Evolutionary conservation across 495 filamentous ascomycete species (phyloP).

Genomic region (Evernia prunastri): DNA sequence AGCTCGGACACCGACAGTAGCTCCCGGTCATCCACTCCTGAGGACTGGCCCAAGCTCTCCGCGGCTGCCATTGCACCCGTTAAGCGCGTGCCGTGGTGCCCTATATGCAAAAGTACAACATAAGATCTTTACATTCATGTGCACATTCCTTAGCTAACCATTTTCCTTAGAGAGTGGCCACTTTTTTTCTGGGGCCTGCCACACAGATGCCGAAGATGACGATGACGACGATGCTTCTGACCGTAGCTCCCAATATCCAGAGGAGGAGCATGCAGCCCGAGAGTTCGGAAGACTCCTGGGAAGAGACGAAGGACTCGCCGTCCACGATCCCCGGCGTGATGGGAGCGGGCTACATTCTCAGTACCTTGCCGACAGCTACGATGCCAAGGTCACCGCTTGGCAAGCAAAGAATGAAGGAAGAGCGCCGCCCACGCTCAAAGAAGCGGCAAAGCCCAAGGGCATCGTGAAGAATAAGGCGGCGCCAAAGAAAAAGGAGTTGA

Average conservation of each 20-base stretch:
- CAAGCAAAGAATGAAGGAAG: background rate
- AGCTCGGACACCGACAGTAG: background rate
- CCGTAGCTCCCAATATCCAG: too few species aligned
- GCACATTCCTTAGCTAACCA: background rate
- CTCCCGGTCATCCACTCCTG: background rate
- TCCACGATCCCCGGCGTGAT: too few species aligned
- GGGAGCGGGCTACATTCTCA: too few species aligned
- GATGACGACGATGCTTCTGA: too few species aligned
- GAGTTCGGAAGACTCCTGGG: too few species aligned
- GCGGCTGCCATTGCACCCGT: too few species aligned
- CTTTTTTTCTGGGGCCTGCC: background rate
- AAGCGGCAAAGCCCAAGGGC: background rate
- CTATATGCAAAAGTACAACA: background rate
- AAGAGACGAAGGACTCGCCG: too few species aligned
- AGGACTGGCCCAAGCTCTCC: background rate
- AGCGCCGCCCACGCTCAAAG: background rate
- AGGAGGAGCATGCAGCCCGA: too few species aligned
- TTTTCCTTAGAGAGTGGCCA: background rate
- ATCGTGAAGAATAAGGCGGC: background rate
- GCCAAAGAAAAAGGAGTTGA: background rate
- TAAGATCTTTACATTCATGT: background rate
- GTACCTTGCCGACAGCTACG: too few species aligned
- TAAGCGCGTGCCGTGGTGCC: background rate
- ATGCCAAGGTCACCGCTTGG: too few species aligned
- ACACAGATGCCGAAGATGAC: background rate